These are phyloP conservation scores for Moesziomyces sp. DNA, from an alignment of 1,284 basidiomycete genomes.

Conservation along the genomic window DNA sequence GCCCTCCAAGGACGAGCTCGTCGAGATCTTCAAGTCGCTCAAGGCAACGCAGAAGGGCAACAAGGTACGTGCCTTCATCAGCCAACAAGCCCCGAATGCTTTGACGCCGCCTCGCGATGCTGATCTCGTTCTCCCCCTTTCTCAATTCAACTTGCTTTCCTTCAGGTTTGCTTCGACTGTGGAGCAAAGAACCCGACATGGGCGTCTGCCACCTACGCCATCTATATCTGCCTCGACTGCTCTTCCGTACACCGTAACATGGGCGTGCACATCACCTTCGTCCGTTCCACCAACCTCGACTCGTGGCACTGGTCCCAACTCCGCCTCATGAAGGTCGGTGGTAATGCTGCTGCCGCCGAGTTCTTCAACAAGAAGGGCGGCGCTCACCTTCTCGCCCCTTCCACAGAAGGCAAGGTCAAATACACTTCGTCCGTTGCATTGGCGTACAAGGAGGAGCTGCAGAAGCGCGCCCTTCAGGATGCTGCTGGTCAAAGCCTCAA, in stretches of 20 bases:
- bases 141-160: not conserved
- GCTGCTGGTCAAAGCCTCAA: conserved; percentile 63
- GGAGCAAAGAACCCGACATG: conserved; percentile 96
- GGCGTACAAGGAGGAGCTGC: conserved; percentile 92
- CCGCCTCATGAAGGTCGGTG: conserved; percentile 94
- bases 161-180: conserved; percentile 94
- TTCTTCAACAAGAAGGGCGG: conserved; percentile 92
- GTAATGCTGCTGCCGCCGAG: conserved; percentile 87
- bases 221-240: conserved; percentile 98
- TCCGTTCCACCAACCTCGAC: conserved; percentile 96
- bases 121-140: not conserved
- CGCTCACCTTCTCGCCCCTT: conserved; percentile 76
- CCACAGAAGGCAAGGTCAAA: conserved; percentile 83
- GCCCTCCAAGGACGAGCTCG: conserved; percentile 63
- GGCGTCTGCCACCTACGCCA: conserved; percentile 94
- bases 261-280: conserved; percentile 98
- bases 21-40: conserved; percentile 67
- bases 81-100: not conserved
- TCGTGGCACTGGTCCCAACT: conserved; percentile 91
- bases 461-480: conserved; percentile 84
- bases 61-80: conserved; percentile 40
- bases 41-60: conserved; percentile 60
- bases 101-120: not conserved
- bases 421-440: conserved; percentile 86
- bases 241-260: conserved; percentile 94